Base-by-base conservation (phyloP, 225 moss, liverwort and hornwort genomes). In the Pseudoscleropodium purum region DNA sequence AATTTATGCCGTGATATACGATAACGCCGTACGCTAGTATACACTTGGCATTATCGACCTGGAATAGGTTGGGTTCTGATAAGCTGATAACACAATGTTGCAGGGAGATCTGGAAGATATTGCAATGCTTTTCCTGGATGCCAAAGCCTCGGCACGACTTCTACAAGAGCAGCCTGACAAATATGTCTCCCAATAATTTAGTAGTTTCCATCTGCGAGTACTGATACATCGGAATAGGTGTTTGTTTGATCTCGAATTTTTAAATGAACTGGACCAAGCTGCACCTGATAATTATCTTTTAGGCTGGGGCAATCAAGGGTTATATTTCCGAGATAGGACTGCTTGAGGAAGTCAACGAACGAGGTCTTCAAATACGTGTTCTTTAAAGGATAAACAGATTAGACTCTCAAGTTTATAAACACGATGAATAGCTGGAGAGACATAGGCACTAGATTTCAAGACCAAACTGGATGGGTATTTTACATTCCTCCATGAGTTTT, bases 141-240 rank as follows among this genome's bases (percentile, higher is more conserved):
- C 97, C 30, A 99, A 96, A 86, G 97, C 99, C 57, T 99, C 99
- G 51, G 96, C 99, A 51, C 93, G 93, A 87, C 95, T 99, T 87
- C 91, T 99, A 21, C 99, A 99, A 91, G 97, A 96, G 92, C 97
- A 99, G 88, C 95, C 95, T 66, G 96, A 96, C 77, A 99, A 99
- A 92, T 99, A 97, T 85, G 95, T 97, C 37, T 95, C 95, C 12
- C 97, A 97, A 91, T 99, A 89, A 63, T 68, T 77, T 47, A 34
- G 36, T 84, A 79, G 80, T 73, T 79, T 43, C 45, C 34, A 47
- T 85, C 39, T 86, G 47, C 18, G 74, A 74, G 73, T 14, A 69
- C 61, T 21, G 49, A 13, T 77, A 18, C 41, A 78, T 72, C 30
- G 66, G 57, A 81, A 27, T 63, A 78, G 79, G 87, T 82, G 52